Conservation (phyloP, 2,329 filamentous ascomycete genomes). For the Fusarium siculi region DNA sequence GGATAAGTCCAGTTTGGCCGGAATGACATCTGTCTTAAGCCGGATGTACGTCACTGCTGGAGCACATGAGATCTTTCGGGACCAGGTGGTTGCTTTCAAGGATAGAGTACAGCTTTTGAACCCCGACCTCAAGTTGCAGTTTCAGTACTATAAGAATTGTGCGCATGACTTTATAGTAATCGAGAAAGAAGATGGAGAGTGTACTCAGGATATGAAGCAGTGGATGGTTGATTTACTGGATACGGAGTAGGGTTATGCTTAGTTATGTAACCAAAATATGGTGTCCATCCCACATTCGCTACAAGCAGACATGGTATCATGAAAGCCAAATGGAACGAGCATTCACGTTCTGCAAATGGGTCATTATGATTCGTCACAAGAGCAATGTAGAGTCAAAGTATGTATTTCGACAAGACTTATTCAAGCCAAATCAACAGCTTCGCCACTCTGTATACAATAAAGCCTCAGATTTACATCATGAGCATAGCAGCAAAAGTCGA, state of each 20-base stretch:
- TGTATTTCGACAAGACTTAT: neutral
- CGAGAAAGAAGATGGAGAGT: neutral
- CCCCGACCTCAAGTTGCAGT: neutral
- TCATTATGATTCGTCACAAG: accelerated
- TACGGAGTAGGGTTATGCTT: neutral
- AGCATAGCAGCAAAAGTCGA: slow-evolving; percentile 2
- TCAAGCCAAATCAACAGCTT: neutral
- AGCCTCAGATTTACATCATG: neutral
- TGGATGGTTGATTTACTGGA: neutral
- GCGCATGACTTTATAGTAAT: neutral
- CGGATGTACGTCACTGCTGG: neutral
- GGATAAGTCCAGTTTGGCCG: neutral
- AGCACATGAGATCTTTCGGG: neutral
- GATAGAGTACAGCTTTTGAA: neutral
- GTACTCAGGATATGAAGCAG: neutral
- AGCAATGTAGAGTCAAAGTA: neutral
- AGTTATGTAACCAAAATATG: no score
- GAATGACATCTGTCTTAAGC: neutral
- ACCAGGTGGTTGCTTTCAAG: neutral
- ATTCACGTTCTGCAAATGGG: no score
- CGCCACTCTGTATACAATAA: accelerated
- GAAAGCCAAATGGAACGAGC: no score
- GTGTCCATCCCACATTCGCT: accelerated
- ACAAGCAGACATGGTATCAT: neutral
- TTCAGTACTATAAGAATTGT: neutral